Conservation (phyloP, 2,329 filamentous ascomycete species). For the Trichoderma simmonsii region DNA sequence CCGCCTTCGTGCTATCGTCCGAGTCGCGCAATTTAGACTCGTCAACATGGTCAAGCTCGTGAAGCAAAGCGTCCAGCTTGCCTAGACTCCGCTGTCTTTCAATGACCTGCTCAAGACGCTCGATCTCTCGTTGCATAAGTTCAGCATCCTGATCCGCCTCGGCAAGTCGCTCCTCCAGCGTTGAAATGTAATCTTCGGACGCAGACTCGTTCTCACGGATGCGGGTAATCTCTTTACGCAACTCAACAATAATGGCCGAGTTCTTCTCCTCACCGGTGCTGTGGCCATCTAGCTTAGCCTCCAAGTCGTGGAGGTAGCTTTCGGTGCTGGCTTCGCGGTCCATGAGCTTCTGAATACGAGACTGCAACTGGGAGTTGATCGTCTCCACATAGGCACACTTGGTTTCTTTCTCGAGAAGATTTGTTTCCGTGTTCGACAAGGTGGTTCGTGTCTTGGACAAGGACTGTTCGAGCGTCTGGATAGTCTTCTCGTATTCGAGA, state of each 20-base stretch:
- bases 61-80: constrained; percentile 86
- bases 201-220: constrained; percentile 85
- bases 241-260: constrained; percentile 74
- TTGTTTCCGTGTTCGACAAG: constrained; percentile 80
- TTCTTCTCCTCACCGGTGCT: constrained; percentile 92
- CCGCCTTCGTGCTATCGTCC: constrained; percentile 33
- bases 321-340: constrained; percentile 92
- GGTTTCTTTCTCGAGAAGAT: constrained; percentile 85
- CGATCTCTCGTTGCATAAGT: constrained; percentile 94
- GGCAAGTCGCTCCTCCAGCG: constrained; percentile 88
- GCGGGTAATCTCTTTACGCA: constrained; percentile 87
- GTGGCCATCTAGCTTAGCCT: constrained; percentile 85
- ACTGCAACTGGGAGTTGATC: constrained; percentile 83
- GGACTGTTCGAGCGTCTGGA: constrained; percentile 87
- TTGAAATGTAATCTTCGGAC: constrained; percentile 96
- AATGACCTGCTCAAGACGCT: constrained; percentile 89
- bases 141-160: constrained; percentile 96
- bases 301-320: constrained; percentile 86
- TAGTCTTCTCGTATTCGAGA: constrained; percentile 97
- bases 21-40: constrained; percentile 46
- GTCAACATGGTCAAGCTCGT: constrained; percentile 81
- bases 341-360: constrained; percentile 85
- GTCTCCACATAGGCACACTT: constrained; percentile 92
- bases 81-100: constrained; percentile 93
- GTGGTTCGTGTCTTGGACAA: constrained; percentile 83